Percentiles rank a stretch among this genome's conserved stretches.
Conservation (phyloP, 441 rosid species). For the Pelargonium exstipulatum region DNA sequence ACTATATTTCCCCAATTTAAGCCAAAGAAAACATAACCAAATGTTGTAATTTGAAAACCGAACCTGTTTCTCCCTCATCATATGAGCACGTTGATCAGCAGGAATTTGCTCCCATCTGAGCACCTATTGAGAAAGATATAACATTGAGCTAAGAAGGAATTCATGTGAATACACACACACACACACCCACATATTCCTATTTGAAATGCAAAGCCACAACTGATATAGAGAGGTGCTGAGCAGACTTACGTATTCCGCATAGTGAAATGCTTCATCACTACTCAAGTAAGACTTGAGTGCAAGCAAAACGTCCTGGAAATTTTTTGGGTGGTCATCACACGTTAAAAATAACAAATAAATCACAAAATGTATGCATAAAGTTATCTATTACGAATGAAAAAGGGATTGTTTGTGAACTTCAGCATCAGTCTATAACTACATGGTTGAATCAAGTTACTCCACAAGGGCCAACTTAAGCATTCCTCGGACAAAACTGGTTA, state of each 20-base stretch:
- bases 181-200: background rate
- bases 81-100: conserved; percentile 74
- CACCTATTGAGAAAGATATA: conserved; percentile 33
- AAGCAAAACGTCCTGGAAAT: conserved; percentile 67
- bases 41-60: conserved; percentile 1
- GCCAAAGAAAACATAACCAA: background rate
- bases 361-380: background rate
- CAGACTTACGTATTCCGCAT: conserved; percentile 77
- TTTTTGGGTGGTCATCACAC: conserved; percentile 20
- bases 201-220: background rate
- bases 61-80: conserved; percentile 91
- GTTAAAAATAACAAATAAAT: conserved; percentile 1
- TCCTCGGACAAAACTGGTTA: background rate
- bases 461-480: background rate
- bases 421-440: background rate
- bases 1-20: background rate
- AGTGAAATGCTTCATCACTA: conserved; percentile 68
- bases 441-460: background rate
- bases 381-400: background rate
- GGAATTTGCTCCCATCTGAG: conserved; percentile 92
- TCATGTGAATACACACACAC: background rate
- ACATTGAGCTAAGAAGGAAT: background rate
- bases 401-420: background rate
- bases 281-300: conserved; percentile 56
- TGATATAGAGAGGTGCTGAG: background rate